Percentiles rank a stretch among this genome's conserved stretches.
Evolutionary conservation across 176 grass and related monocot genomes (phyloP).

Genomic region (Eragrostis nindensis): DNA sequence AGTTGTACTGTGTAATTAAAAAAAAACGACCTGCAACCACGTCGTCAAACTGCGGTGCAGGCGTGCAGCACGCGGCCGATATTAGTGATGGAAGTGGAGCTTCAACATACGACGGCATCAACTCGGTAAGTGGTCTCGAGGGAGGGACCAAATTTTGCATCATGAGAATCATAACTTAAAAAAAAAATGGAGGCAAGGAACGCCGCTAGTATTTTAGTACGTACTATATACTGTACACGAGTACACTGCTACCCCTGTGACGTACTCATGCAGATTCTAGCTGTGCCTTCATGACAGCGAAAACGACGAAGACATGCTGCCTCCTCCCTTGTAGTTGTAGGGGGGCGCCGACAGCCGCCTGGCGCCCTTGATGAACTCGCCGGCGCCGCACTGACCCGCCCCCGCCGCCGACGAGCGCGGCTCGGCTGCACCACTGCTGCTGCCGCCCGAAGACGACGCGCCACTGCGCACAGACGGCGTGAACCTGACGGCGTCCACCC

Average conservation of each 20-base stretch:
- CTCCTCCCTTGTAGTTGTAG: constrained; percentile 20
- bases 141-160: no score
- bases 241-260: not conserved
- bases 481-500: constrained; percentile 43
- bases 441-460: not conserved
- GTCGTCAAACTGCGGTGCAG: no score
- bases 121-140: no score
- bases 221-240: not conserved
- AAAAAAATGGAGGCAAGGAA: not conserved
- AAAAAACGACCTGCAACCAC: no score
- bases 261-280: not conserved
- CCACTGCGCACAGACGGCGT: constrained; percentile 51
- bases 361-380: constrained; percentile 25
- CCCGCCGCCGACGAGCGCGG: constrained; percentile 42
- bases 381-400: constrained; percentile 10
- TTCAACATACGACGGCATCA: no score
- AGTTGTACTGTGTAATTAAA: no score
- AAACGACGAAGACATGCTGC: constrained; percentile 40
- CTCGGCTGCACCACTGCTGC: not conserved
- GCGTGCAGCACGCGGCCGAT: no score
- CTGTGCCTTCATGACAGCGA: constrained; percentile 17
- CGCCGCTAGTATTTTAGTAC: not conserved
- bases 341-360: constrained; percentile 32
- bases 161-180: no score
- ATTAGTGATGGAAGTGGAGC: no score